Evolutionary conservation across 2,329 filamentous ascomycete species (phyloP), one percentile per base, ranked within the genome.

Genomic region (Cytospora piceae): DNA sequence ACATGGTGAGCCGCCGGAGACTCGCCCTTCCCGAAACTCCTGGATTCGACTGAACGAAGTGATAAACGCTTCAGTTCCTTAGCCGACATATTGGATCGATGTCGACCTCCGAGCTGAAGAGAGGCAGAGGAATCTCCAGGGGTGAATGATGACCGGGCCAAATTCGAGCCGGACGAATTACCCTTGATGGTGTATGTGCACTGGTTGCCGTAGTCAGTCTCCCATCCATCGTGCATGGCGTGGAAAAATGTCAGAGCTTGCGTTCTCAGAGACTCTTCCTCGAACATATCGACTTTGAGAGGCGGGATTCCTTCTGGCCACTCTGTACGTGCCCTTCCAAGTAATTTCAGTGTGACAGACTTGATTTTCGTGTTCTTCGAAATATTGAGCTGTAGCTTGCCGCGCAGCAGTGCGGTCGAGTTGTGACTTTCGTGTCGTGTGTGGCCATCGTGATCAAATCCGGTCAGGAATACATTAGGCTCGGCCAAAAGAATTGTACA

Each of bases 261-360:
- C 51, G 91, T 94, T 77, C 96, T 90, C 67, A 98, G 83, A 4
- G 89, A 92, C 71, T 95, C 91, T 69, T 92, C 91, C 74, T 98
- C 93, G 72, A 87, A 90, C 61, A 92, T 88, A 51, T 96, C 91
- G 1, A 90, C 85, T 76, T 96, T 97, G 65, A 90, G 85, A 0
- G 94, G 93, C 3, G 95, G 94, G 34, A 98, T 95, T 59, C 93
- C 93, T 80, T 98, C 95, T 20, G 95, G 94, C 95, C 95, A 99
- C 74, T 97, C 93, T 1, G 95, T 98, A 69, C 90, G 87, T 3
- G 93, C 92, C 74, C 88, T 90, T 34, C 94, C 95, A 51, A 89
- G 86, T 71, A 99, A 91, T 72, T 92, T 94, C 61, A 99, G 82
- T 7, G 91, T 93, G 29, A 99, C 86, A 4, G 92, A 90, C 80